Conservation (phyloP, 176 grass and related monocot species). For the Phoenix roebelenii region DNA sequence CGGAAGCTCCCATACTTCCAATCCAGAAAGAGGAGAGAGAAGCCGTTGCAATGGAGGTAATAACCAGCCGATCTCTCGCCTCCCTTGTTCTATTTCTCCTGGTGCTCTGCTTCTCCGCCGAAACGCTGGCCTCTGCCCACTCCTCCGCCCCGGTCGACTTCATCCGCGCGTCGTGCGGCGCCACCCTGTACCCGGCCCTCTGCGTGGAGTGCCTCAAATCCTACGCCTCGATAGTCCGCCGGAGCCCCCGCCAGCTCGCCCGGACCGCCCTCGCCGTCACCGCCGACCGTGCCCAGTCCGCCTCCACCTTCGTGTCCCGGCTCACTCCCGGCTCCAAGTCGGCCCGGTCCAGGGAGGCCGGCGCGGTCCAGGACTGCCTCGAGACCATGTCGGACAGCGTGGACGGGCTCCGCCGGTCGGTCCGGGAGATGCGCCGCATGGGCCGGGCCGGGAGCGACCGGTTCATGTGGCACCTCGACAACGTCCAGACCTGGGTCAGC, state of each 20-base stretch:
- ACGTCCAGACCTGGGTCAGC: constrained; percentile 28
- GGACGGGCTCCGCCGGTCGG: constrained; percentile 12
- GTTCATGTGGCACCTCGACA: constrained; percentile 21
- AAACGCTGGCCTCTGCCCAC: neutral
- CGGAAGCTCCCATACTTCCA: no score
- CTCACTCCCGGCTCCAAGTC: neutral
- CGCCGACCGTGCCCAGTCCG: constrained; percentile 8
- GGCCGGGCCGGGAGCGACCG: constrained; percentile 6
- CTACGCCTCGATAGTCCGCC: constrained; percentile 17
- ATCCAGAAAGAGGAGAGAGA: no score
- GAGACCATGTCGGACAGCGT: constrained; percentile 21
- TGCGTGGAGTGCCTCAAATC: constrained; percentile 20
- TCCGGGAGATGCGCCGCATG: constrained; percentile 18
- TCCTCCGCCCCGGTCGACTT: constrained; percentile 13
- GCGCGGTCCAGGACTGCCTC: constrained; percentile 24
- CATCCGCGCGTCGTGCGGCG: constrained; percentile 25
- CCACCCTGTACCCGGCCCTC: constrained; percentile 18
- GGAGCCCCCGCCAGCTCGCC: constrained; percentile 23
- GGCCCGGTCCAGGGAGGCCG: constrained; percentile 13
- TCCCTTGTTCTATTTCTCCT: constrained; percentile 8
- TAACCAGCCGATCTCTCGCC: neutral
- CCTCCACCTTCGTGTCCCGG: constrained; percentile 20
- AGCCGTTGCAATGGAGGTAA: no score
- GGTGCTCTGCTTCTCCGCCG: neutral
- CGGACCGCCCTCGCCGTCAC: constrained; percentile 11